phyloP scores from a whole-genome alignment of 2,329 filamentous ascomycete genomes.

The Hypoxylon sp. region DNA sequence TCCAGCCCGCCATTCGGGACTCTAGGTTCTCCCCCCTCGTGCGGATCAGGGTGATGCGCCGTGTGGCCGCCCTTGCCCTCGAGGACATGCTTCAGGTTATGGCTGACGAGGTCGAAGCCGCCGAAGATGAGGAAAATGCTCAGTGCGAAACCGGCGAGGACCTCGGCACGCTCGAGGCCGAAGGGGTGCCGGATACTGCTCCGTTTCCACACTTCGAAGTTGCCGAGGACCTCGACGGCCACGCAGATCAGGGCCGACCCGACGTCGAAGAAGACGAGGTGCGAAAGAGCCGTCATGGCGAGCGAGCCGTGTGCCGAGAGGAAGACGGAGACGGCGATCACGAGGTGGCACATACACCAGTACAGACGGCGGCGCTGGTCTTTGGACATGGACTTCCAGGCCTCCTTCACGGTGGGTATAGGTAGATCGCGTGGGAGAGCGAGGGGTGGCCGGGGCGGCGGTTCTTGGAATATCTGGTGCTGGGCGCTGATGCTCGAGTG shows the following conservation, averaged over 20 bases:
- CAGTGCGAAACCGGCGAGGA: constrained; percentile 95
- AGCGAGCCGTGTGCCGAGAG: constrained; percentile 88
- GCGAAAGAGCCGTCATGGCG: constrained; percentile 91
- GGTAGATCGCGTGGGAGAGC: constrained; percentile 92
- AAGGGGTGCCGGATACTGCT: constrained; percentile 95
- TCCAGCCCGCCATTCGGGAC: constrained; percentile 85
- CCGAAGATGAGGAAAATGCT: constrained; percentile 97
- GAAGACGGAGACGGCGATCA: constrained; percentile 86
- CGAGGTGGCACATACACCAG: constrained; percentile 92
- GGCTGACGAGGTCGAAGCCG: constrained; percentile 93
- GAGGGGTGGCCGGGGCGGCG: constrained; percentile 85
- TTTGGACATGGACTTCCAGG: constrained; percentile 88
- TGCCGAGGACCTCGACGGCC: constrained; percentile 90
- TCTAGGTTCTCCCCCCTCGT: constrained; percentile 63
- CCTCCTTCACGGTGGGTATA: constrained; percentile 89
- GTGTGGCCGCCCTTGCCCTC: constrained; percentile 79
- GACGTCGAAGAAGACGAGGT: constrained; percentile 95
- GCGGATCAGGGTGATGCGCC: constrained; percentile 77
- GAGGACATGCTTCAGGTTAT: constrained; percentile 93
- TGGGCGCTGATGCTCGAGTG: constrained; percentile 90
- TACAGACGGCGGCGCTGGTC: constrained; percentile 86
- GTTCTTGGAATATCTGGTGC: constrained; percentile 97
- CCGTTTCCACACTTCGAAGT: constrained; percentile 97
- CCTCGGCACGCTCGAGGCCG: constrained; percentile 90
- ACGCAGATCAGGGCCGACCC: constrained; percentile 93